phyloP scores from a whole-genome alignment of 2,329 filamentous ascomycete genomes.

The Alternaria ethzedia region DNA sequence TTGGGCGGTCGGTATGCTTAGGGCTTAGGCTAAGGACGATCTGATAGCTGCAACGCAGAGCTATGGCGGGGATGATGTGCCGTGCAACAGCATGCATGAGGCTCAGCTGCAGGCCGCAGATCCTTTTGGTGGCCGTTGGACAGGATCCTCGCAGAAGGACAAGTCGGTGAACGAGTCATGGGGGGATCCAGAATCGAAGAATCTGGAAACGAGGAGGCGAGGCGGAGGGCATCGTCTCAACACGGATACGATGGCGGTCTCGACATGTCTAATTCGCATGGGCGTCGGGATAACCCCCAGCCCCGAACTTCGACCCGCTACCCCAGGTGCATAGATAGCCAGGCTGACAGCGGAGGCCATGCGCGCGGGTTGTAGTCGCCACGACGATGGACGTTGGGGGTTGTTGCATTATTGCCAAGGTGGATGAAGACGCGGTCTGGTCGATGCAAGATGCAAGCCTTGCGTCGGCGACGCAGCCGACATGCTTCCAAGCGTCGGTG shows the following conservation, averaged over 20 bases:
- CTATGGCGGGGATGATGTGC: slow-evolving; percentile 14
- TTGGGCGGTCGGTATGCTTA: slow-evolving; percentile 3
- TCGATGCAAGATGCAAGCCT: not conserved
- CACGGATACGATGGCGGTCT: not conserved
- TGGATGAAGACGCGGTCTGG: slow-evolving; percentile 1
- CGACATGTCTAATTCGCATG: not conserved
- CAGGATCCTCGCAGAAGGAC: not conserved
- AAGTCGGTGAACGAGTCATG: slow-evolving; percentile 17
- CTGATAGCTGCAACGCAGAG: slow-evolving; percentile 4
- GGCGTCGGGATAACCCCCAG: not conserved
- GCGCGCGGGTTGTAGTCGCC: slow-evolving; percentile 4
- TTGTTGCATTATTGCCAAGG: slow-evolving; percentile 1
- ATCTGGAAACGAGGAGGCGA: slow-evolving; percentile 3
- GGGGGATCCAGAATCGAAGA: not conserved
- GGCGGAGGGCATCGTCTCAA: not conserved
- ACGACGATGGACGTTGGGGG: not conserved
- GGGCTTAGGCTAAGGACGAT: slow-evolving; percentile 5
- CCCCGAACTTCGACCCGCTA: not conserved
- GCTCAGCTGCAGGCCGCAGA: slow-evolving; percentile 12
- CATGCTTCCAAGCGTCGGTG: slow-evolving; percentile 1
- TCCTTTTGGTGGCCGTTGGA: slow-evolving; percentile 16
- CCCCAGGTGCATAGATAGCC: slow-evolving; percentile 5
- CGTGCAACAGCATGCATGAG: slow-evolving; percentile 8
- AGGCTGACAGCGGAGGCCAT: slow-evolving; percentile 1
- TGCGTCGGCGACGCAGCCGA: slow-evolving; percentile 8